Evolutionary conservation across 805 yeast genomes (phyloP).

Genomic region (Saccharomyces jurei): DNA sequence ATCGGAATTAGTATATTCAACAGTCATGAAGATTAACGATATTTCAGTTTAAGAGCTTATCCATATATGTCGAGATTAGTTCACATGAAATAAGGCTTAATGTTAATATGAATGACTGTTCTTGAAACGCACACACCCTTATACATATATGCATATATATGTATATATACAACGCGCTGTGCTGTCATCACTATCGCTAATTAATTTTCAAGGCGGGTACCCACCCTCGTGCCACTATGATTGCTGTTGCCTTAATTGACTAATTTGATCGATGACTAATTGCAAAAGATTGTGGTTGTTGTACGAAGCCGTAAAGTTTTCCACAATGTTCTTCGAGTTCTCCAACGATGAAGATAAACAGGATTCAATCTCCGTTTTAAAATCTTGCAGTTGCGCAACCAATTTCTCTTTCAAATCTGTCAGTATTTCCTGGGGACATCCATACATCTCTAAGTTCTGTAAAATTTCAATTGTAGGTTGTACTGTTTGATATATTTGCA

Average conservation of each 20-base stretch:
- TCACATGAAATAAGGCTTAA: neutral
- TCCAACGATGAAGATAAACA: neutral
- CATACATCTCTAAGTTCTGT: constrained; percentile 4
- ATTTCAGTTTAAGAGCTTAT: neutral
- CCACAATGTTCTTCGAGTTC: neutral
- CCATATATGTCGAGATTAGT: neutral
- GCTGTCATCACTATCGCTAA: neutral
- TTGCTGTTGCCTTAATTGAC: neutral
- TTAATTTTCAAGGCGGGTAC: neutral
- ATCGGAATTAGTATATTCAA: constrained; percentile 3
- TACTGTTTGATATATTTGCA: constrained; percentile 2
- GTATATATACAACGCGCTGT: neutral
- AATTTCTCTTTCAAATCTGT: neutral
- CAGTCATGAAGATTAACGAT: constrained; percentile 8
- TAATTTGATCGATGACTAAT: neutral
- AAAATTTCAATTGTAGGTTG: constrained; percentile 3
- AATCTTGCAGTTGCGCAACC: constrained; percentile 1
- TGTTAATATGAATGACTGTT: neutral
- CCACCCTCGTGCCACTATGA: neutral
- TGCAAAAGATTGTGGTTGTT: neutral
- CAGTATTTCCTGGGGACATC: constrained; percentile 1
- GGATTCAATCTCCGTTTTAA: constrained; percentile 2
- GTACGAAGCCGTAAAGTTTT: neutral
- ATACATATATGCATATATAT: too few relatives aligned
- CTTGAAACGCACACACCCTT: neutral